These are phyloP conservation scores for Lunasporangiospora selenospora DNA, from an alignment of 192 early-diverging fungal species.

Conservation along the genomic window DNA sequence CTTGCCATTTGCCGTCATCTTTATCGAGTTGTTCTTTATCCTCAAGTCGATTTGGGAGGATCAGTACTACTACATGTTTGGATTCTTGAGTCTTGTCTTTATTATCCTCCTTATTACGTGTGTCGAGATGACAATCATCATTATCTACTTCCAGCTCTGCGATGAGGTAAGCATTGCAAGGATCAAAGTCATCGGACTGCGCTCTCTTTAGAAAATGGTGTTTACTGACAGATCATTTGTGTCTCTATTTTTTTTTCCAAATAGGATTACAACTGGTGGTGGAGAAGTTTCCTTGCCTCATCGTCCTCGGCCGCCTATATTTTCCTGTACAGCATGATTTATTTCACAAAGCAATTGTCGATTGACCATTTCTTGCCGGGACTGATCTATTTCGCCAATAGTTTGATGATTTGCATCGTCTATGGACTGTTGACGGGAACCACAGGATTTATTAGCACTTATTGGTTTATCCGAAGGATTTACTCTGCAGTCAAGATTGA, in stretches of 20 bases:
- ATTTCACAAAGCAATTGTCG: conserved; percentile 70
- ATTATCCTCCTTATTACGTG: conserved; percentile 60
- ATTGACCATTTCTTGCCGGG: conserved; percentile 71
- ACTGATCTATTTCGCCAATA: conserved; percentile 78
- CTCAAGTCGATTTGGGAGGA: conserved; percentile 75
- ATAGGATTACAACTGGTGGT: conserved; percentile 91
- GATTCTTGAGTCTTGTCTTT: conserved; percentile 64
- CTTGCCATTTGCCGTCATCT: conserved; percentile 70
- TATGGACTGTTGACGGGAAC: conserved; percentile 79
- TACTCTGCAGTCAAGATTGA: conserved; percentile 80
- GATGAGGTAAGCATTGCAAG: conserved; percentile 57
- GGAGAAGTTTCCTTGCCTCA: conserved; percentile 84
- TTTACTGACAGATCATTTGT: conserved; percentile 42
- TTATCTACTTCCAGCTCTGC: conserved; percentile 73
- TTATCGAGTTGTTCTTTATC: conserved; percentile 76
- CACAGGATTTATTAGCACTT: conserved; percentile 76
- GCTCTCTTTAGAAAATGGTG: conserved; percentile 54
- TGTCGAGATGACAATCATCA: conserved; percentile 71
- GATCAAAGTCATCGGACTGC: conserved; percentile 52
- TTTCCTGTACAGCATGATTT: conserved; percentile 80
- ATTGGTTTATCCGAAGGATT: conserved; percentile 75
- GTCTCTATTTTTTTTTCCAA: conserved; percentile 40
- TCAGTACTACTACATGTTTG: conserved; percentile 71
- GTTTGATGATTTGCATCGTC: conserved; percentile 68
- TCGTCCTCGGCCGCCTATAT: conserved; percentile 81